phyloP scores from a whole-genome alignment of 495 filamentous ascomycete genomes.

The Trichoderma gamsii region DNA sequence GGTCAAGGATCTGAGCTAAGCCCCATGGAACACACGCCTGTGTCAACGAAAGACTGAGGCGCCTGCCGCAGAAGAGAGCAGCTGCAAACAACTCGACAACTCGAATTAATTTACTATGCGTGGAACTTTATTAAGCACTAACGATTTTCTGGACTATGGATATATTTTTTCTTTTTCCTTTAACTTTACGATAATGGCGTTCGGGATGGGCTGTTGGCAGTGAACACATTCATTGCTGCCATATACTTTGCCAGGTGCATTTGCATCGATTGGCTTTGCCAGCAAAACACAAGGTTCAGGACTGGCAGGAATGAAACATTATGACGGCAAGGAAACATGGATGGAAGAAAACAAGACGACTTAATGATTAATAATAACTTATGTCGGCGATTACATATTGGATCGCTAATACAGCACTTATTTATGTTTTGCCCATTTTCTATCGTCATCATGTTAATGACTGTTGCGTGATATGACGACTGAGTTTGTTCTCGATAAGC shows the following conservation, averaged over 20 bases:
- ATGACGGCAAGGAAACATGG: neutral
- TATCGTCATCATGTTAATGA: neutral
- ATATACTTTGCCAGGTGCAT: neutral
- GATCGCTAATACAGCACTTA: neutral
- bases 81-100: neutral
- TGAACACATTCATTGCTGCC: neutral
- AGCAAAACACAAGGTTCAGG: neutral
- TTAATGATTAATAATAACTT: constrained; percentile 12
- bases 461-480: neutral
- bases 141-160: constrained; percentile 5
- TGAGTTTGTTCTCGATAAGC: neutral
- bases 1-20: constrained; percentile 65
- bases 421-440: neutral
- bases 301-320: neutral
- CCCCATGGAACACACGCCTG: constrained; percentile 24
- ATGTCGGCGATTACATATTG: neutral
- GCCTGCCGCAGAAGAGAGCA: too few relatives aligned
- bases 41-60: neutral
- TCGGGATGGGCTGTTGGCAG: neutral
- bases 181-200: neutral
- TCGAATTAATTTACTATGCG: neutral
- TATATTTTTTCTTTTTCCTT: too few relatives aligned
- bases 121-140: neutral
- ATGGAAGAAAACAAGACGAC: neutral
- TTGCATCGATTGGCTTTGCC: neutral